Evolutionary conservation across 805 yeast genomes (phyloP).

Genomic region (Starmerella cellae): DNA sequence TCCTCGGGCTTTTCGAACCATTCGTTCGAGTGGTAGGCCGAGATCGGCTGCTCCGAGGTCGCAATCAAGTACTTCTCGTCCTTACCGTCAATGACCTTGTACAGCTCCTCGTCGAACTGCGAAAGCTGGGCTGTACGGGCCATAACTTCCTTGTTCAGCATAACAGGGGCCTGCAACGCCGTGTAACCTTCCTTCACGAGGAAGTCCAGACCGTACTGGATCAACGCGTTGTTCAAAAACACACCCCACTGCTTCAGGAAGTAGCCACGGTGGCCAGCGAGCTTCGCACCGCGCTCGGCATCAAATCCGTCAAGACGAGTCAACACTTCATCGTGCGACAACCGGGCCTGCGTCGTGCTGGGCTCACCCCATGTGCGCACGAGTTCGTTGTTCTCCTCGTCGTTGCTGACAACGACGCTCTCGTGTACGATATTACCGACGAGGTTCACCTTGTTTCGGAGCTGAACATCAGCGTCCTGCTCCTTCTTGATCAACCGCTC

Average conservation of each 20-base stretch:
- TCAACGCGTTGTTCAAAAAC: slow-evolving; percentile 92
- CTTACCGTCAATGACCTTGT: slow-evolving; percentile 91
- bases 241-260: slow-evolving; percentile 92
- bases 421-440: slow-evolving; percentile 93
- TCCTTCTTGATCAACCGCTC: slow-evolving; percentile 52
- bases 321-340: slow-evolving; percentile 91
- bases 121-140: slow-evolving; percentile 98
- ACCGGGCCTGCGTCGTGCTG: slow-evolving; percentile 53
- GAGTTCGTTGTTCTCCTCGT: slow-evolving; percentile 83
- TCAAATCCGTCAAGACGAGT: slow-evolving; percentile 94
- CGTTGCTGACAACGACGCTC: slow-evolving; percentile 70
- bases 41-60: slow-evolving; percentile 97
- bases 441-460: slow-evolving; percentile 69
- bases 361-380: slow-evolving; percentile 71
- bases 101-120: slow-evolving; percentile 93
- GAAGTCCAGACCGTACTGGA: slow-evolving; percentile 85
- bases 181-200: slow-evolving; percentile 64
- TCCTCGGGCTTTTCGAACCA: slow-evolving; percentile 97
- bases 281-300: slow-evolving; percentile 96
- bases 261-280: slow-evolving; percentile 97
- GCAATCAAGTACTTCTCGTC: slow-evolving; percentile 97
- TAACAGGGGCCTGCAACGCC: slow-evolving; percentile 95
- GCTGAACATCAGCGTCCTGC: slow-evolving; percentile 61
- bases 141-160: slow-evolving; percentile 99
- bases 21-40: slow-evolving; percentile 93